Conservation (phyloP, 2,329 filamentous ascomycete species). For the Pezicula rhizophila region DNA sequence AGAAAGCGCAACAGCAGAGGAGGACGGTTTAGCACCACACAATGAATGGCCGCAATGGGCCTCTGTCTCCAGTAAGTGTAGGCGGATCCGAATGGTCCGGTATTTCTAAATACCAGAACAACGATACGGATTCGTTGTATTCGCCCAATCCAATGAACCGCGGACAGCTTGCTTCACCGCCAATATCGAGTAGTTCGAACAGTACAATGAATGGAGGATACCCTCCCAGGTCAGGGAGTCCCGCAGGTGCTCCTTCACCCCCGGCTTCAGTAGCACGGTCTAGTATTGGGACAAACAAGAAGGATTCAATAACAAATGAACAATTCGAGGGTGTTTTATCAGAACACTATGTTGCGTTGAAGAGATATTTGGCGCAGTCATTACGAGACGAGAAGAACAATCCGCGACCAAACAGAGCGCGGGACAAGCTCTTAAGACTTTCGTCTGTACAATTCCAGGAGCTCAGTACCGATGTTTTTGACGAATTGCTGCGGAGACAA, state of each 20-base stretch:
- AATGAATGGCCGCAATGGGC: conserved; percentile 71
- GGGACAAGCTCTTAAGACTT: conserved; percentile 87
- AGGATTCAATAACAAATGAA: conserved; percentile 58
- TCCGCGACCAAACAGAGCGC: conserved; percentile 76
- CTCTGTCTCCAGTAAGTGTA: conserved; percentile 76
- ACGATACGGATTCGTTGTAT: conserved; percentile 38
- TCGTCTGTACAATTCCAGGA: conserved; percentile 94
- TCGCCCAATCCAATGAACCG: conserved; percentile 46
- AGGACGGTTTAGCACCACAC: conserved; percentile 9
- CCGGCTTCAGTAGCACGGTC: conserved; percentile 83
- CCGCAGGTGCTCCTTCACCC: conserved; percentile 66
- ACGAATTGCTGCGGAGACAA: conserved; percentile 86
- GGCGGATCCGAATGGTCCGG: conserved; percentile 77
- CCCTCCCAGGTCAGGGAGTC: conserved; percentile 42
- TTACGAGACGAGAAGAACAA: conserved; percentile 70
- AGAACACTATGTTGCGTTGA: conserved; percentile 78
- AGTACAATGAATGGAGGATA: conserved; percentile 56
- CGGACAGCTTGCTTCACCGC: conserved; percentile 61
- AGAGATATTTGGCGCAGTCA: conserved; percentile 56
- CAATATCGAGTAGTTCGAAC: conserved; percentile 59
- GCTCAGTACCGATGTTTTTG: conserved; percentile 94
- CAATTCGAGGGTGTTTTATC: conserved; percentile 56
- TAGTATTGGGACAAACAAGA: conserved; percentile 71
- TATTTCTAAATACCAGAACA: conserved; percentile 58
- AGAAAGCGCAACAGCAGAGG: conserved; percentile 3